A percentile compares a stretch with the other conserved stretches of the same genome.
These are phyloP conservation scores for Davidsoniella eucalypti DNA, from an alignment of 2,329 filamentous ascomycete species.

Conservation along the genomic window DNA sequence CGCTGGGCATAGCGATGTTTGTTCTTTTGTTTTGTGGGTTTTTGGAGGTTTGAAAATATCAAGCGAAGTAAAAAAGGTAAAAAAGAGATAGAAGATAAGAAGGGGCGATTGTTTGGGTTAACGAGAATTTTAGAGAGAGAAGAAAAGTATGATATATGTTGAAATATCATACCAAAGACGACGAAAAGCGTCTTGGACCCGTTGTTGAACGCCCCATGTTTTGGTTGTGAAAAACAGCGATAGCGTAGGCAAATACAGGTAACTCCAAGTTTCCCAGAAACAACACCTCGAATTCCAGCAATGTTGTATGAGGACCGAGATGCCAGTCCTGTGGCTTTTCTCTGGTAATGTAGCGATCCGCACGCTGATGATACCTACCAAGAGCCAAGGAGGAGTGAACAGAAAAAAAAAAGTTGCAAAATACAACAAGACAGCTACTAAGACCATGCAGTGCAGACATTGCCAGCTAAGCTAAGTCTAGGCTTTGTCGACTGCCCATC, in stretches of 20 bases:
- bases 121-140: slow-evolving; percentile 17
- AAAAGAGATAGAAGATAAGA: slow-evolving; percentile 15
- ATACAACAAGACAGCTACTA: neutral
- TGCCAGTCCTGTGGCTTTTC: slow-evolving; percentile 16
- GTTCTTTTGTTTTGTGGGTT: neutral
- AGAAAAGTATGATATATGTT: slow-evolving; percentile 10
- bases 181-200: slow-evolving; percentile 49
- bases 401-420: neutral
- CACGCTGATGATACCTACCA: slow-evolving; percentile 10
- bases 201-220: slow-evolving; percentile 65
- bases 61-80: slow-evolving; percentile 14
- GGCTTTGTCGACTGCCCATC: too few species aligned
- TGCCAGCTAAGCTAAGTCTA: too few species aligned
- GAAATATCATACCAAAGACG: slow-evolving; percentile 24
- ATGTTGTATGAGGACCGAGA: slow-evolving; percentile 51
- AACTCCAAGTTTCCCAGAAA: slow-evolving; percentile 38
- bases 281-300: slow-evolving; percentile 30
- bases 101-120: slow-evolving; percentile 12
- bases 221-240: slow-evolving; percentile 78
- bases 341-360: slow-evolving; percentile 14
- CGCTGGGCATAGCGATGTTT: neutral
- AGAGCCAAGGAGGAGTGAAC: slow-evolving; percentile 13
- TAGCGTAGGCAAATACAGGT: slow-evolving; percentile 45
- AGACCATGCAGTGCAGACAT: too few species aligned
- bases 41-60: neutral